phyloP scores from a whole-genome alignment of 2,329 filamentous ascomycete genomes.

The Emergomyces pasteurianus region DNA sequence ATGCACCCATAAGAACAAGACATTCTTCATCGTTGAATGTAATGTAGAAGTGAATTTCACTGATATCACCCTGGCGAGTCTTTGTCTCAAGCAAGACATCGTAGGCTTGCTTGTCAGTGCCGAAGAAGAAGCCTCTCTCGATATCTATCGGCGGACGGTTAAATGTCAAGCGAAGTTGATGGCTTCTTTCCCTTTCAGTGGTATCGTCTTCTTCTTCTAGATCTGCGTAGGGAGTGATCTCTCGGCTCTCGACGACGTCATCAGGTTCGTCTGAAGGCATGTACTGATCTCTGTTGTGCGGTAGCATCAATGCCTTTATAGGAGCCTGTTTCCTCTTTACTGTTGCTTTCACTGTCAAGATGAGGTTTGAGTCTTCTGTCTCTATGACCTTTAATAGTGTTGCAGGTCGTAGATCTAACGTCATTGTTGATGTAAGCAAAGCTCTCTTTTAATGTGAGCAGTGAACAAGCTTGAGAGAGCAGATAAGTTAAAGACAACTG shows the following conservation, averaged over 20 bases:
- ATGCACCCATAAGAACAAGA: not conserved
- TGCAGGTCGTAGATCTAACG: too few relatives aligned
- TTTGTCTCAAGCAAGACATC: too few relatives aligned
- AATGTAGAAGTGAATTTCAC: conserved; percentile 1
- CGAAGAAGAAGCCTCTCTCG: too few relatives aligned
- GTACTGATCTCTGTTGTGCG: conserved; percentile 3
- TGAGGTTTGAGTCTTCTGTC: too few relatives aligned
- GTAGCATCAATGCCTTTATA: not conserved
- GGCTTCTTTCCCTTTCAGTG: not conserved
- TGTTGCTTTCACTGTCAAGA: too few relatives aligned
- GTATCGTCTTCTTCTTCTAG: not conserved
- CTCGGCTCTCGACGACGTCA: not conserved
- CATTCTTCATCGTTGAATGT: not conserved
- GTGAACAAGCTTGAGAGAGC: too few relatives aligned
- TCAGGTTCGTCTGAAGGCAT: not conserved
- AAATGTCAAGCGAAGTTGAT: not conserved
- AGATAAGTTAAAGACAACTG: too few relatives aligned
- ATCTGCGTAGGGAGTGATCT: not conserved
- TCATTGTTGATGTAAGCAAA: too few relatives aligned
- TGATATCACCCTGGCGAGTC: not conserved
- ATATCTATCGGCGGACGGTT: not conserved
- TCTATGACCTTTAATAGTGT: too few relatives aligned
- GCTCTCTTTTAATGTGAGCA: too few relatives aligned
- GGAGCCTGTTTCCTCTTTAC: too few relatives aligned
- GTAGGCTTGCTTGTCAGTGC: too few relatives aligned